A percentile compares a stretch with the other conserved stretches of the same genome.
Conservation (phyloP, 805 yeast species). For the Maudiozyma saulgeensis region DNA sequence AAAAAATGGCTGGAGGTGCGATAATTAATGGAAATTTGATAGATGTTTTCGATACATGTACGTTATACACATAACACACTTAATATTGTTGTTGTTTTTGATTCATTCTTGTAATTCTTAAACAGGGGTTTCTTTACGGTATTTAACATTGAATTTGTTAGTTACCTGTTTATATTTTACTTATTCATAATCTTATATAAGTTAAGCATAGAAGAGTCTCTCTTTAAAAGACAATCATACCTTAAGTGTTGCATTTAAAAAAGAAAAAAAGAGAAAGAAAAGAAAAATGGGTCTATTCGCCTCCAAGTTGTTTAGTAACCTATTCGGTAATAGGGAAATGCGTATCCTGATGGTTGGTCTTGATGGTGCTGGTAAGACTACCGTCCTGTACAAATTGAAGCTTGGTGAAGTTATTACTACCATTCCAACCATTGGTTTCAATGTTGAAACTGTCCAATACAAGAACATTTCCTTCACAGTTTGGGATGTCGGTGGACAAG, state of each 20-base stretch:
- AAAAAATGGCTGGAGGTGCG: too few relatives aligned
- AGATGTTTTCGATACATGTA: too few relatives aligned
- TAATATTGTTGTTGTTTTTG: not conserved
- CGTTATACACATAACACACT: too few relatives aligned
- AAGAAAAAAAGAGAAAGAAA: not conserved
- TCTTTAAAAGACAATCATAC: not conserved
- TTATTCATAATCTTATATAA: not conserved
- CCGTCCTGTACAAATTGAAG: conserved; percentile 89
- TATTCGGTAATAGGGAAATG: conserved; percentile 96
- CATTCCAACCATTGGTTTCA: conserved; percentile 95
- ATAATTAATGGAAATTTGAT: too few relatives aligned
- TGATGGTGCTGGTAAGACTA: conserved; percentile 98
- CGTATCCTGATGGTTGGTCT: conserved; percentile 97
- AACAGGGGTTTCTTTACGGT: not conserved
- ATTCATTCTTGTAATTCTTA: not conserved
- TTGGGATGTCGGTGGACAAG: conserved; percentile 99
- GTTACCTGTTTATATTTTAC: not conserved
- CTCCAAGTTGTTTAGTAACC: conserved; percentile 90
- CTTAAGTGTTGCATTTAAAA: not conserved
- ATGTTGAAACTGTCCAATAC: conserved; percentile 95
- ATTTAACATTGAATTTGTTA: not conserved
- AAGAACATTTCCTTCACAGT: conserved; percentile 94
- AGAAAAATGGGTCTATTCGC: conserved; percentile 86
- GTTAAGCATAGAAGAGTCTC: not conserved
- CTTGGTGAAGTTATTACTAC: conserved; percentile 95